A percentile compares a stretch with the other conserved stretches of the same genome.
phyloP scores from a whole-genome alignment of 257 asterid species.

The Solanum sejunctum region DNA sequence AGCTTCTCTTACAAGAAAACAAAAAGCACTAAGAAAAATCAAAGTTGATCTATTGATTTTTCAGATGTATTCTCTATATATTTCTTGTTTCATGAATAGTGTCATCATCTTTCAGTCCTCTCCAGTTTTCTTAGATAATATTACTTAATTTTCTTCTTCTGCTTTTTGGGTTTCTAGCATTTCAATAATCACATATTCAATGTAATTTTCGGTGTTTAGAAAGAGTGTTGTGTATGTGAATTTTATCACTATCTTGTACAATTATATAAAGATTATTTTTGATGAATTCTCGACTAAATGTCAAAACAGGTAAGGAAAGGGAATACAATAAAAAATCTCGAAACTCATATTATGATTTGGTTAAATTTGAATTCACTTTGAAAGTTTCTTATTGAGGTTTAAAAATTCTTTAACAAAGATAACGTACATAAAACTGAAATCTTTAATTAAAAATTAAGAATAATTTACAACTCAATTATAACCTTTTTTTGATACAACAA shows the following conservation, averaged over 20 bases:
- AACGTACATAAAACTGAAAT: neutral
- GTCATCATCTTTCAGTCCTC: neutral
- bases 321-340: no score
- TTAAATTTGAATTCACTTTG: neutral
- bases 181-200: neutral
- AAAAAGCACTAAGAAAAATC: neutral
- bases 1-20: neutral
- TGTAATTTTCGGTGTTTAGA: no score
- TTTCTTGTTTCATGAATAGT: neutral
- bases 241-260: no score
- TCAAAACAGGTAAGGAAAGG: neutral
- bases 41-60: neutral
- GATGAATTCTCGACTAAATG: neutral
- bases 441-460: neutral
- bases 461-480: neutral
- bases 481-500: no score
- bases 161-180: neutral
- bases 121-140: neutral
- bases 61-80: neutral
- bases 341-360: no score
- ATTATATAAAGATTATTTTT: no score
- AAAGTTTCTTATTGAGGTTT: neutral
- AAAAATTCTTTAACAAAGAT: neutral
- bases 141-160: neutral
- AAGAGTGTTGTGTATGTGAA: rapidly evolving